phyloP scores from a whole-genome alignment of 345 rosid genomes.

The Eucalyptus paniculata region DNA sequence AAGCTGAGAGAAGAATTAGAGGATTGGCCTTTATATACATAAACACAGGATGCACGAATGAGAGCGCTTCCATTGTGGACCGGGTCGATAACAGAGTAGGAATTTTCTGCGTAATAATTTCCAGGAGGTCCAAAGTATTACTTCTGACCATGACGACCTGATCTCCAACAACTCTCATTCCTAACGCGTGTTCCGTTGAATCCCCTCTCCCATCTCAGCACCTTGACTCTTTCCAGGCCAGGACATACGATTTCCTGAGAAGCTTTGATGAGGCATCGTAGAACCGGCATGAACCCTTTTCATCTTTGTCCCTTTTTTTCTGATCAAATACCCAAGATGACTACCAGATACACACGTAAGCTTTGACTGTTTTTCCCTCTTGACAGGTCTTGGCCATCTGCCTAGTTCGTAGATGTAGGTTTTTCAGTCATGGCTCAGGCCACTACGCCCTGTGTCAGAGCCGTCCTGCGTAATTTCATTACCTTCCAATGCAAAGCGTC shows the following conservation, averaged over 20 bases:
- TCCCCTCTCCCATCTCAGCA: neutral
- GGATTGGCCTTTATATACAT: neutral
- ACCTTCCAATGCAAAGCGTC: neutral
- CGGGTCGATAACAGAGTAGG: neutral
- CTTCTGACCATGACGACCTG: neutral
- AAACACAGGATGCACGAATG: neutral
- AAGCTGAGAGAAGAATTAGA: neutral
- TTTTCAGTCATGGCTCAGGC: neutral
- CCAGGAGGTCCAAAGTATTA: neutral
- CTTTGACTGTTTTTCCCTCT: neutral
- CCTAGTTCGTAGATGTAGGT: neutral
- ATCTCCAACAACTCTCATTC: neutral
- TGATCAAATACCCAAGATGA: neutral
- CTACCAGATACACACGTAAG: neutral
- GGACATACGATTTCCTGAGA: neutral
- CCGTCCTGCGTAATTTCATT: neutral
- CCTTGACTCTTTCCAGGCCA: neutral
- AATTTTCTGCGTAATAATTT: neutral
- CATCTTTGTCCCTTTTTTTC: neutral
- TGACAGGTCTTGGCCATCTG: neutral
- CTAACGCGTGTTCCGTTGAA: neutral
- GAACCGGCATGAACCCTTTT: neutral
- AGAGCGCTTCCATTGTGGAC: neutral
- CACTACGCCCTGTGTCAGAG: neutral
- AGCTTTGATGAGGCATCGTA: neutral